Percentiles rank a stretch among this genome's conserved stretches.
Conservation (phyloP, 768 basidiomycete genomes). For the Suillus ampliporus region DNA sequence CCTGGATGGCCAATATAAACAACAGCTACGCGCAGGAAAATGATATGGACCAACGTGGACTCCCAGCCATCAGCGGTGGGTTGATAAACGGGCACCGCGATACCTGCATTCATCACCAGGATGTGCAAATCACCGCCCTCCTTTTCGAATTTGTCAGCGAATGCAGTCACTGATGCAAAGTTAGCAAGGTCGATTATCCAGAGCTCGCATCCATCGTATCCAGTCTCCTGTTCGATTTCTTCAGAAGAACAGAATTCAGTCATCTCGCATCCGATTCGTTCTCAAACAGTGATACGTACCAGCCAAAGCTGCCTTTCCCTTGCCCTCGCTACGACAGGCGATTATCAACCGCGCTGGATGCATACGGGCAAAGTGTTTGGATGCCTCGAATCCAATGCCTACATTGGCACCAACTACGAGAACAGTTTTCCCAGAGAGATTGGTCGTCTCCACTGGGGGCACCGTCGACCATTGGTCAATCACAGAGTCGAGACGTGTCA, state of each 20-base stretch:
- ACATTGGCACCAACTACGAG: slow-evolving; percentile 39
- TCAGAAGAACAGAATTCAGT: background rate
- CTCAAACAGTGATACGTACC: slow-evolving; percentile 20
- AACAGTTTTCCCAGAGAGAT: slow-evolving; percentile 38
- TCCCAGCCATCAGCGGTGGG: slow-evolving; percentile 54
- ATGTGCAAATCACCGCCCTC: slow-evolving; percentile 42
- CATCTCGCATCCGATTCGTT: background rate
- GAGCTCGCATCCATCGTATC: slow-evolving; percentile 40
- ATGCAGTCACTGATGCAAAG: slow-evolving; percentile 47
- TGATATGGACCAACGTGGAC: slow-evolving; percentile 34
- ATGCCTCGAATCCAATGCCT: slow-evolving; percentile 39
- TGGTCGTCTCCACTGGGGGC: slow-evolving; percentile 20
- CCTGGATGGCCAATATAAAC: slow-evolving; percentile 16
- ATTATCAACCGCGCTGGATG: slow-evolving; percentile 33
- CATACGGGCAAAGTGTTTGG: slow-evolving; percentile 38
- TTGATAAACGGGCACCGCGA: slow-evolving; percentile 19
- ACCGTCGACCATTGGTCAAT: slow-evolving; percentile 25
- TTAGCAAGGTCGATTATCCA: slow-evolving; percentile 48
- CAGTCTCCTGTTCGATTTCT: slow-evolving; percentile 33
- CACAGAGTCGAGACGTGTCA: slow-evolving; percentile 8
- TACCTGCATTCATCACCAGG: slow-evolving; percentile 51
- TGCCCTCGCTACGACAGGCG: slow-evolving; percentile 33
- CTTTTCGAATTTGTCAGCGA: slow-evolving; percentile 35
- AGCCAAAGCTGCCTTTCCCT: slow-evolving; percentile 24
- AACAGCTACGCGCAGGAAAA: background rate